A percentile compares a stretch with the other conserved stretches of the same genome.
Conservation (phyloP, 805 yeast genomes). For the Kuraishia capsulata region DNA sequence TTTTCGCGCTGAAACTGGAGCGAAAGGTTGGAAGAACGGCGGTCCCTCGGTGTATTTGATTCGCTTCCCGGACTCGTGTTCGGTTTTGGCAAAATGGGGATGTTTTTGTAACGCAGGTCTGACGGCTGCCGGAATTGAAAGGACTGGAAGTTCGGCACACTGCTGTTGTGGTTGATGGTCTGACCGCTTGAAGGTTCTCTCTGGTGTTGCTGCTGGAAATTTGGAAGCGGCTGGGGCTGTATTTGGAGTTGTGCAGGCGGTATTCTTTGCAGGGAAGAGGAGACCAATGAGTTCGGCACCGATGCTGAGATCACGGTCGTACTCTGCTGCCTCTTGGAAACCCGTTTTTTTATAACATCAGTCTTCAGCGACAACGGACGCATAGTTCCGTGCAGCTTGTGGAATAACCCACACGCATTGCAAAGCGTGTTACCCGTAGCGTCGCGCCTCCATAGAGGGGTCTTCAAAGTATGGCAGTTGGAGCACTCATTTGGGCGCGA, state of each 20-base stretch:
- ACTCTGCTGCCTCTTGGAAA: conserved; percentile 29
- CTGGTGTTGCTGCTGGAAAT: too few relatives aligned
- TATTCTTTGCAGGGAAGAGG: too few relatives aligned
- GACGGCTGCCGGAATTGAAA: background rate
- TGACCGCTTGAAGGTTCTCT: too few relatives aligned
- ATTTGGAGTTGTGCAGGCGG: background rate
- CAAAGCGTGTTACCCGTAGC: conserved; percentile 51
- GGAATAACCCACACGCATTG: conserved; percentile 56
- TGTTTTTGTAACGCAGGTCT: conserved; percentile 15
- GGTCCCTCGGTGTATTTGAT: background rate
- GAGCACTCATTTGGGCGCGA: conserved; percentile 30
- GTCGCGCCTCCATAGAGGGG: conserved; percentile 57
- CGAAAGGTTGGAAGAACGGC: background rate
- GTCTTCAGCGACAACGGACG: conserved; percentile 50
- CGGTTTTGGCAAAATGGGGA: conserved; percentile 26
- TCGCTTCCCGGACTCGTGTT: background rate
- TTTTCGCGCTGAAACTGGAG: background rate
- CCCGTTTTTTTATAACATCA: conserved; percentile 49
- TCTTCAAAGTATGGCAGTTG: conserved; percentile 50
- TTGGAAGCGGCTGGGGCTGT: background rate
- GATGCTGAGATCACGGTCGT: too few relatives aligned
- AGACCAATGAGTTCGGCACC: too few relatives aligned
- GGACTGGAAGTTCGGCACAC: background rate
- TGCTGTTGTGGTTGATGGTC: conserved; percentile 1
- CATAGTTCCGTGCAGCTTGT: conserved; percentile 53